Evolutionary conservation across 345 rosid genomes (phyloP), one percentile per base, ranked within the genome.

Genomic region (Excoecaria agallocha): DNA sequence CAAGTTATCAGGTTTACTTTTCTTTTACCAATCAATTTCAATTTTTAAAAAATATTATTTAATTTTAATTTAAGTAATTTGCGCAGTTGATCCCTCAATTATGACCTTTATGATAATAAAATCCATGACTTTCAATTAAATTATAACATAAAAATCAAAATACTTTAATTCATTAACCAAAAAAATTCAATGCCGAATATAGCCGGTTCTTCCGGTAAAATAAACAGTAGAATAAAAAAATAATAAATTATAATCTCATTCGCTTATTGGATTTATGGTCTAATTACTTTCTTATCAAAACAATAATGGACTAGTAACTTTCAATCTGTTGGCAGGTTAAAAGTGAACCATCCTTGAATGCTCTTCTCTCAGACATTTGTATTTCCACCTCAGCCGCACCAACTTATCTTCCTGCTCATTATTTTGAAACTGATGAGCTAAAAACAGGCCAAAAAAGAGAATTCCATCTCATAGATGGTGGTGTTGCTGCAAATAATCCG

Each of bases 401-500:
- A 50, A 82, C 82, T 7, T 79, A 79, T 63, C 80, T 82, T 25
- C 66, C 66, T 30, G 66, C 66, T 17, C 66, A 61, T 61, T 37
- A 11, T 16, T 62, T 62, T 17, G 46, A 62, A 37, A 62, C 66
- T 5, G 8, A 15, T 0, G 66, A 62, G 5, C 46, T 37, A 2
- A 37, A 62, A 39, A 13, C 69, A 0, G 83, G 74, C 16, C 24
- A 38, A 55, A 25, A 25, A 1, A 61, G 70, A n/a, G 76, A 79
- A 16, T 82, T 79, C 69, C 50, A 82, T 59, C 82, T 82, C 12
- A 76, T 82, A 4, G 85, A 79, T 38, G 85, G 85, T 1, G 83
- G 85, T 39, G 78, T 82, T 9, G 83, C 83, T 38, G 85, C 85
- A 1, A 76, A 82, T 51, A 82, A 82, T 66, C 85, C 81, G 58